Conservation (phyloP, 495 filamentous ascomycete genomes). For the Neurospora terricola region DNA sequence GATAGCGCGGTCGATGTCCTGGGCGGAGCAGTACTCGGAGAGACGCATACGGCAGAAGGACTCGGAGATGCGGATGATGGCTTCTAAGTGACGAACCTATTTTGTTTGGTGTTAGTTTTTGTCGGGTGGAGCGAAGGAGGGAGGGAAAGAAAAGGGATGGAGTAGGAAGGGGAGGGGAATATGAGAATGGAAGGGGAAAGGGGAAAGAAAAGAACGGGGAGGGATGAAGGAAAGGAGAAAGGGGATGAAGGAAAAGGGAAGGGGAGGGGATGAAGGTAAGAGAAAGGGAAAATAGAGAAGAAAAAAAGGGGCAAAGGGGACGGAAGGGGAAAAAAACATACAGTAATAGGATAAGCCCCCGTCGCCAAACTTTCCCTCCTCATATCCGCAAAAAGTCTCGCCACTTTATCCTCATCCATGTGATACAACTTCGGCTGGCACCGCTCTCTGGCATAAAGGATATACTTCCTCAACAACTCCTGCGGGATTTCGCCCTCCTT, state of each 20-base stretch:
- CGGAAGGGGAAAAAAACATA: slow-evolving; percentile 38
- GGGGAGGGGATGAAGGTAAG: no score
- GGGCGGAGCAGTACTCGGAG: slow-evolving; percentile 77
- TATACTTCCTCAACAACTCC: slow-evolving; percentile 90
- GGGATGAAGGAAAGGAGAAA: no score
- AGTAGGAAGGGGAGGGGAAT: background rate
- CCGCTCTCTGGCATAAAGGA: slow-evolving; percentile 86
- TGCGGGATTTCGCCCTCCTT: slow-evolving; percentile 80
- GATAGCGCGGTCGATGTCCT: slow-evolving; percentile 94
- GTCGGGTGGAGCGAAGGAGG: background rate
- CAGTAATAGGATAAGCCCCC: slow-evolving; percentile 95
- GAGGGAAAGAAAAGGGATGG: background rate
- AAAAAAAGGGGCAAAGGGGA: background rate
- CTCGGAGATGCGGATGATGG: slow-evolving; percentile 89
- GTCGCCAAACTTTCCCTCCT: slow-evolving; percentile 83
- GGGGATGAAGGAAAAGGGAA: no score
- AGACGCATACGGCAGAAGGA: slow-evolving; percentile 93
- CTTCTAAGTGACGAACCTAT: slow-evolving; percentile 93
- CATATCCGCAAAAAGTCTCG: slow-evolving; percentile 93
- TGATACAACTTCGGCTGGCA: slow-evolving; percentile 91
- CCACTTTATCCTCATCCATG: slow-evolving; percentile 96
- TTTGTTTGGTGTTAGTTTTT: no score
- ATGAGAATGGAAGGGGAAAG: background rate
- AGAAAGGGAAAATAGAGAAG: no score
- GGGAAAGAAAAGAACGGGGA: no score